These are phyloP conservation scores for Candida sojae DNA, from an alignment of 1,139 yeast species.

Conservation along the genomic window DNA sequence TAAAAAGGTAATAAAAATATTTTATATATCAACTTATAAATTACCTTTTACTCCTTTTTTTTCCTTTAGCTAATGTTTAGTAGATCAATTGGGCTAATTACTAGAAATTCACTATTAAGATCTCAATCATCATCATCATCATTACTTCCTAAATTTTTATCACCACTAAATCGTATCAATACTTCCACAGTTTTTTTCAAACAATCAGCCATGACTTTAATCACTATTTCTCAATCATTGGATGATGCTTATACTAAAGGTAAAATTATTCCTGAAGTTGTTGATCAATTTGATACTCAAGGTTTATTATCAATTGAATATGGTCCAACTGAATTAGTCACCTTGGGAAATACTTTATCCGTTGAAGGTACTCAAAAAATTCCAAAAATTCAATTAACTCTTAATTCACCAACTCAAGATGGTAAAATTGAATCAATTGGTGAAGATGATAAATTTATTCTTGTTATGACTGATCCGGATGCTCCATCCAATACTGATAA, in stretches of 20 bases:
- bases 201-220: constrained; percentile 24
- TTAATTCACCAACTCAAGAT: constrained; percentile 46
- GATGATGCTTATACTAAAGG: constrained; percentile 62
- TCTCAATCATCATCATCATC: background rate
- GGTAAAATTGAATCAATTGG: constrained; percentile 39
- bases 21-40: no score
- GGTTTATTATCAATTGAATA: constrained; percentile 50
- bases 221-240: constrained; percentile 66
- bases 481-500: constrained; percentile 84
- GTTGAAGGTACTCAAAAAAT: constrained; percentile 63
- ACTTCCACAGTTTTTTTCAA: constrained; percentile 3
- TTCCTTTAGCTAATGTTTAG: constrained; percentile 10
- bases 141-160: background rate
- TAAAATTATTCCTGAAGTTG: constrained; percentile 65
- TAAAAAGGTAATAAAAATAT: no score
- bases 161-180: background rate
- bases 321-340: constrained; percentile 60
- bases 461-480: constrained; percentile 89
- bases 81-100: constrained; percentile 8
- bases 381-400: constrained; percentile 70
- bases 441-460: constrained; percentile 59
- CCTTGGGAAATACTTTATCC: constrained; percentile 74
- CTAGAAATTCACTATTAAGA: constrained; percentile 6
- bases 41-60: background rate
- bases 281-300: constrained; percentile 47